Percentiles rank a stretch among this genome's conserved stretches.
Evolutionary conservation across 768 basidiomycete genomes (phyloP).

Genomic region (Cytidiella melzeri): DNA sequence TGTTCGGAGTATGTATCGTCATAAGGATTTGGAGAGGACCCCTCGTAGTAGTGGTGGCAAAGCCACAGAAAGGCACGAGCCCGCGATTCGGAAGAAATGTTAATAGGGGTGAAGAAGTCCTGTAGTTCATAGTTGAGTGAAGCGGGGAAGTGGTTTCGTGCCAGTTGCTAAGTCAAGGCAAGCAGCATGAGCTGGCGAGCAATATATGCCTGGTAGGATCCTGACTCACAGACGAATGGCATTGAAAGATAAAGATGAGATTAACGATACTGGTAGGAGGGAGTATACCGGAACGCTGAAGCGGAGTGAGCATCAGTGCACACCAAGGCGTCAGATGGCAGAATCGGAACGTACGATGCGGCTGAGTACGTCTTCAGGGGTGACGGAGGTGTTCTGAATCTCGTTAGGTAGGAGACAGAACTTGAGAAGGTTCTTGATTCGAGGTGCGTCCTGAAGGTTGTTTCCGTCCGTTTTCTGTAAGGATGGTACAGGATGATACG

Average conservation of each 20-base stretch:
- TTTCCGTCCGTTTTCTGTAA: constrained; percentile 65
- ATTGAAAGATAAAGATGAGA: constrained; percentile 62
- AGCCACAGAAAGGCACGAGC: constrained; percentile 44
- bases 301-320: constrained; percentile 15
- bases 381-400: constrained; percentile 38
- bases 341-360: constrained; percentile 46
- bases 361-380: constrained; percentile 50
- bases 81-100: constrained; percentile 34
- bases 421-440: constrained; percentile 73
- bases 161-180: constrained; percentile 30
- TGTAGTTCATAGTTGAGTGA: constrained; percentile 28
- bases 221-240: constrained; percentile 39
- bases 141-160: constrained; percentile 33
- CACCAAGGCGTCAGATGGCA: constrained; percentile 1
- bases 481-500: constrained; percentile 73
- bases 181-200: too few species aligned
- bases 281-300: constrained; percentile 37
- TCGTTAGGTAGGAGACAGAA: constrained; percentile 46
- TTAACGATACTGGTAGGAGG: constrained; percentile 72
- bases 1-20: constrained; percentile 23
- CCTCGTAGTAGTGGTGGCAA: constrained; percentile 42
- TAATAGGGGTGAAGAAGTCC: constrained; percentile 38
- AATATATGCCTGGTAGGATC: too few species aligned
- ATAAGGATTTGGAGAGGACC: constrained; percentile 32
- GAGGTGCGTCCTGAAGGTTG: constrained; percentile 63